Evolutionary conservation across 805 yeast species (phyloP), one percentile per base, ranked within the genome.

Genomic region (Hyphopichia homilentoma): DNA sequence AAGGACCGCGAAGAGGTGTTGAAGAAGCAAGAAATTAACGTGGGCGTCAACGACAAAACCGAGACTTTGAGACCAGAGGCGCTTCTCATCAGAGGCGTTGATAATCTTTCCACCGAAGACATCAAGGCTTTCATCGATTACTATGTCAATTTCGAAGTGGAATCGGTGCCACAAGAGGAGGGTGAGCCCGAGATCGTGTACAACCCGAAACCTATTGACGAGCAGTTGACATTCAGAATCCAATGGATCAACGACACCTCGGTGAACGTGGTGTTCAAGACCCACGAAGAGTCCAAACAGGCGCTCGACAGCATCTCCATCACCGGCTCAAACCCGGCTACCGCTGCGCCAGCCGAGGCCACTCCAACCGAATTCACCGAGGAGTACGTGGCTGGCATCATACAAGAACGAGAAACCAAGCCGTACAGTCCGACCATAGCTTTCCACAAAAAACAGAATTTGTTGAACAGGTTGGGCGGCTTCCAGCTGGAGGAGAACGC

Each of bases 211-310:
- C 59, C 63, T 12, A 34, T 44, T 14, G 57, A 51, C 28, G 46
- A 48, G 2, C 57, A 55, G 25, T 37, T 68, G 14, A 60, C 54
- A 43, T 75, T 68, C 49, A 56, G 59, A 18, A 52, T 80, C 17
- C 77, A 80, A 45, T 81, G 89, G 89, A 68, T 81, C 24, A 75
- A 81, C 48, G 89, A 81, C 50, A 47, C 73, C 13, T 61, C 76
- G 2, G 66, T 80, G 22, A 77, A 75, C 40, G 47, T 79, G n/a
- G 73, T 68, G 4, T 81, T 79, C 48, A 61, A 63, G 27, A 59
- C 66, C 27, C 62, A 64, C 34, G 68, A 61, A 21, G 65, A 58
- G 8, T 64, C 75, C 2, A 45, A 45, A 12, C 50, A 52, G 24
- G 72, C 68, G 2, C 57, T 74, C 29, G 50, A 45, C 1, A 43